Evolutionary conservation across 2,329 filamentous ascomycete species (phyloP), one percentile per base, ranked within the genome.

Genomic region (Penicillium sp.): DNA sequence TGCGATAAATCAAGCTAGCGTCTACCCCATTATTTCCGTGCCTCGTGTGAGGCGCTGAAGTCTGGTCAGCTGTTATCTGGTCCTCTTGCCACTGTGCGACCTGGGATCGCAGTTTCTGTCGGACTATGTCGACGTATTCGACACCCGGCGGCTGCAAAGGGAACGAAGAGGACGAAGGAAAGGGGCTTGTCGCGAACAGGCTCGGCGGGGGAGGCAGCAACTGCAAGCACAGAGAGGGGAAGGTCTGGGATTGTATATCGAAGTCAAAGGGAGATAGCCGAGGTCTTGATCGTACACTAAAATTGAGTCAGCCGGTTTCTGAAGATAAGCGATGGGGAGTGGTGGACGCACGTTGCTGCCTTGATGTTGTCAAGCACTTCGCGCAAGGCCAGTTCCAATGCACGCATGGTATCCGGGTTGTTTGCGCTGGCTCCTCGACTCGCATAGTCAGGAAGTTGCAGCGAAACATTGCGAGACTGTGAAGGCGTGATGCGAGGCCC

Each of bases 171-270:
- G 84, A 80, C 0, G 88, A 90, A 1, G 91, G 80, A 65, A 95
- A 88, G 29, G 92, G 90, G 6, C 88, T 90, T 0, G 87, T 84
- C 9, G 90, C 88, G 75, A 92, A 93, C 6, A 97, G 79, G 0
- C 90, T 94, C 4, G 90, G 87, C 3, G 92, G 91, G 9, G 89
- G 81, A 34, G 88, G 85, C 1, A 97, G 84, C 61, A 93, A 88
- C 59, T 88, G 89, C 10, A 97, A 83, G 34, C 88, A 91, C 39
- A 97, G 81, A 6, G 89, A 87, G 6, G 92, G 91, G 66, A 96
- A 97, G 55, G 91, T 91, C 69, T 96, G 85, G 5, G 88, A 81
- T 56, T 92, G 84, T 32, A 93, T 88, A 61, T 97, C 90, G 74
- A 96, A 95, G 60, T 93, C 89, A 70, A 86, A 87, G 3, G 84